Conservation (phyloP, 108 stramenopile species). For the Conticribra guillardii region DNA sequence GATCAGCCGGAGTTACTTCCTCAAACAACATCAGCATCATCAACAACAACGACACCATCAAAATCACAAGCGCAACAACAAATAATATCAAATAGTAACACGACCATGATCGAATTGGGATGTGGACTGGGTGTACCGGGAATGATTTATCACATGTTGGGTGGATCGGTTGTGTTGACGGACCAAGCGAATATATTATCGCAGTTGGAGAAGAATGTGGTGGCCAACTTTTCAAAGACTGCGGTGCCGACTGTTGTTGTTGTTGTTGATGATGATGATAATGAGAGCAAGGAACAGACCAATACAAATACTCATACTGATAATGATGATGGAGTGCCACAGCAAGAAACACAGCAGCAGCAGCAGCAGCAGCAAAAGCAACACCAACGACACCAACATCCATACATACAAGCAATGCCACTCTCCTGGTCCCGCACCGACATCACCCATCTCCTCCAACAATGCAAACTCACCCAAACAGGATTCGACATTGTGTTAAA, state of each 20-base stretch:
- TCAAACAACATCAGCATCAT: neutral
- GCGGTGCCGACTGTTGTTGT: neutral
- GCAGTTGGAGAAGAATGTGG: conserved; percentile 65
- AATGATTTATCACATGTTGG: conserved; percentile 66
- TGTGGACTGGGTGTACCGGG: conserved; percentile 87
- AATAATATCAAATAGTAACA: conserved; percentile 3
- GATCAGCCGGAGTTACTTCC: conserved; percentile 14
- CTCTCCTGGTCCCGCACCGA: conserved; percentile 60
- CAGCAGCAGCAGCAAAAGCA: too few relatives aligned
- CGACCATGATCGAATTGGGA: conserved; percentile 75
- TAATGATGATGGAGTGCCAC: too few relatives aligned
- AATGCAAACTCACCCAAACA: conserved; percentile 9
- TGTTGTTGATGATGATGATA: neutral
- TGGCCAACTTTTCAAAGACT: conserved; percentile 50
- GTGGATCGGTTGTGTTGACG: conserved; percentile 61
- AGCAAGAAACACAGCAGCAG: too few relatives aligned
- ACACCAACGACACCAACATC: too few relatives aligned
- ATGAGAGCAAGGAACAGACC: conserved; percentile 16
- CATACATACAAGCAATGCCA: conserved; percentile 48
- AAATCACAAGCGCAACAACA: conserved; percentile 17
- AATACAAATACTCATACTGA: too few relatives aligned
- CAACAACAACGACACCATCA: too few relatives aligned
- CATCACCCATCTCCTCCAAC: conserved; percentile 11
- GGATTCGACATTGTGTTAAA: conserved; percentile 80
- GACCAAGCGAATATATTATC: conserved; percentile 69